Evolutionary conservation across 139 green algal genomes (phyloP).

Genomic region (Coccomyxa sp.): DNA sequence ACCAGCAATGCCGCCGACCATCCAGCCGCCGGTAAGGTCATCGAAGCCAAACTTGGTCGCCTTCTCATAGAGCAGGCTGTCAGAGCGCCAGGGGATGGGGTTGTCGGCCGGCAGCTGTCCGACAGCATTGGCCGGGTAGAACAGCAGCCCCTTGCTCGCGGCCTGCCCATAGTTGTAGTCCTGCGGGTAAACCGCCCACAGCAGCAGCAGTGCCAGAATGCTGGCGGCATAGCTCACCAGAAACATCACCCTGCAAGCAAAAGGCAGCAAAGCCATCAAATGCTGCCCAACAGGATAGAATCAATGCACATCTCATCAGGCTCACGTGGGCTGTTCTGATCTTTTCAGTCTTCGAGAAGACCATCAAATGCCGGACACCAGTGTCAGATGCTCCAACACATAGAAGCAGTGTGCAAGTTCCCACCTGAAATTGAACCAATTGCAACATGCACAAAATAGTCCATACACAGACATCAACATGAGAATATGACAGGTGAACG

Average conservation of each 20-base stretch:
- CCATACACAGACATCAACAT: no score
- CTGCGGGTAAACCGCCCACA: constrained; percentile 24
- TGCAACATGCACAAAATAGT: no score
- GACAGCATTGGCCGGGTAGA: constrained; percentile 44
- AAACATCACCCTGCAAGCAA: constrained; percentile 13
- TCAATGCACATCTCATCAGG: neutral
- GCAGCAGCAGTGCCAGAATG: constrained; percentile 15
- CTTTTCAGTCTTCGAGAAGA: no score
- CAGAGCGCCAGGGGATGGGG: constrained; percentile 8
- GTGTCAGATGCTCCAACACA: no score
- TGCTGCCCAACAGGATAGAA: neutral
- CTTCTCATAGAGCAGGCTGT: constrained; percentile 13
- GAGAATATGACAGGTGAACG: no score
- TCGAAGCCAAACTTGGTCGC: neutral
- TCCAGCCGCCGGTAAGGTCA: constrained; percentile 43
- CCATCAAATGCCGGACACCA: no score
- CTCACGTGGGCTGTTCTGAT: no score
- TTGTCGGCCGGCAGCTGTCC: constrained; percentile 36
- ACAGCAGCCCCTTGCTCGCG: constrained; percentile 24
- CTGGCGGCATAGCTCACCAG: constrained; percentile 9
- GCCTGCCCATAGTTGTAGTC: constrained; percentile 17
- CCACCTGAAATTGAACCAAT: no score
- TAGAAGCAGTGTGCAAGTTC: no score
- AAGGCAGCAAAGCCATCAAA: neutral
- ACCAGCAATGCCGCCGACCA: constrained; percentile 32